phyloP scores from a whole-genome alignment of 352 stramenopile species.

The Phytophthora agathidicida region DNA sequence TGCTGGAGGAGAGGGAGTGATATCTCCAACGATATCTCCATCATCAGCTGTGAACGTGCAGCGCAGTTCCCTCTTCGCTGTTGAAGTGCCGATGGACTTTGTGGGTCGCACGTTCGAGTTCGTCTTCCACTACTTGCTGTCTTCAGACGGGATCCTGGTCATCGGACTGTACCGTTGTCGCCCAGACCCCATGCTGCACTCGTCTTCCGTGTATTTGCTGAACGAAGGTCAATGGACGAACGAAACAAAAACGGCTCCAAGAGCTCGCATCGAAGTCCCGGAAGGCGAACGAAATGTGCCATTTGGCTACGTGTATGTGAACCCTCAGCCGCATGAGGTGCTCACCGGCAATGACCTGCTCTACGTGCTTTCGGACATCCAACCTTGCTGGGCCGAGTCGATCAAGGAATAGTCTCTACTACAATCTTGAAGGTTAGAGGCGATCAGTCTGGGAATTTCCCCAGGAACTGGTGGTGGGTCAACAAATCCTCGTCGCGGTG shows the following conservation, averaged over 20 bases:
- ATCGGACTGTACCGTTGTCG: constrained; percentile 79
- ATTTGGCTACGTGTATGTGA: constrained; percentile 86
- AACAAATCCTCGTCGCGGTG: neutral
- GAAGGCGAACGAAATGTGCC: constrained; percentile 67
- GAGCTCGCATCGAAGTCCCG: constrained; percentile 56
- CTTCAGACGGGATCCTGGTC: constrained; percentile 74
- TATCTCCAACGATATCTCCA: constrained; percentile 24
- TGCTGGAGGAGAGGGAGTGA: constrained; percentile 9
- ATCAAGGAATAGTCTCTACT: constrained; percentile 12
- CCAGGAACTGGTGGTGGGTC: too few species aligned
- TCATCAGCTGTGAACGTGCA: constrained; percentile 47
- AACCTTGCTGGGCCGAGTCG: constrained; percentile 67
- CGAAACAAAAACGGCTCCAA: constrained; percentile 12
- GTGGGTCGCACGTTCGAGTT: constrained; percentile 82
- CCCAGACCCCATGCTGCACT: constrained; percentile 45
- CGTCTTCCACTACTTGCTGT: constrained; percentile 81
- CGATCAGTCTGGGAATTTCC: too few species aligned
- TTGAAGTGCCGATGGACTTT: constrained; percentile 79
- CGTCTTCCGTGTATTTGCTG: constrained; percentile 24
- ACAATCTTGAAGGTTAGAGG: too few species aligned
- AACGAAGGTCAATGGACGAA: constrained; percentile 16
- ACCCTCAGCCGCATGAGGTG: constrained; percentile 70
- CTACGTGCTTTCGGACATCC: constrained; percentile 82
- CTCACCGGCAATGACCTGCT: constrained; percentile 81
- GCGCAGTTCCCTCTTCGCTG: constrained; percentile 78